Conservation (phyloP, 2,329 filamentous ascomycete genomes). For the Colletotrichum godetiae region DNA sequence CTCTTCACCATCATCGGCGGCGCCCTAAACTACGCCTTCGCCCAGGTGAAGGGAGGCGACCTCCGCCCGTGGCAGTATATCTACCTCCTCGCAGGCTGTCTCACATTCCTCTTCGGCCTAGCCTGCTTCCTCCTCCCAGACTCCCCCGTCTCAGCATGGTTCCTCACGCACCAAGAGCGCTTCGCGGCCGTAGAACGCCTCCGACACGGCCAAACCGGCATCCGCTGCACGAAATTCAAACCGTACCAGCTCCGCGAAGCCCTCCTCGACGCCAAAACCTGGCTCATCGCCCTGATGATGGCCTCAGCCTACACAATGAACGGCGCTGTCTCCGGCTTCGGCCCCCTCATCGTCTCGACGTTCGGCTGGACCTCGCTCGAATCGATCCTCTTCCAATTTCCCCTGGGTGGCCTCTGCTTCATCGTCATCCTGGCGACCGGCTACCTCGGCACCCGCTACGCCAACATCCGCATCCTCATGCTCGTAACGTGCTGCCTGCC, state of each 20-base stretch:
- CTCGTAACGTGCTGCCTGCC: conserved; percentile 76
- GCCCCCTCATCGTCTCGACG: conserved; percentile 77
- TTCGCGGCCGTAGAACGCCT: conserved; percentile 74
- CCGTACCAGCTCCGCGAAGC: conserved; percentile 67
- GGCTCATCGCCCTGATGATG: conserved; percentile 76
- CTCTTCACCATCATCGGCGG: conserved; percentile 73
- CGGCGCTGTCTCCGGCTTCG: conserved; percentile 77
- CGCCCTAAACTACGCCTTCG: conserved; percentile 75
- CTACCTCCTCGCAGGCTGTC: conserved; percentile 71
- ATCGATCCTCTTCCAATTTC: conserved; percentile 80
- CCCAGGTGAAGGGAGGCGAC: conserved; percentile 65
- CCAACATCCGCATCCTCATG: conserved; percentile 73
- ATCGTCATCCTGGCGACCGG: conserved; percentile 75
- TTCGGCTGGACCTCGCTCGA: conserved; percentile 74
- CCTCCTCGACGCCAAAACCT: conserved; percentile 69
- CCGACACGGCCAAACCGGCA: conserved; percentile 71
- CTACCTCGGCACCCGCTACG: conserved; percentile 68
- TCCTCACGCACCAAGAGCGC: conserved; percentile 71
- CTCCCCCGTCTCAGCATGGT: conserved; percentile 76
- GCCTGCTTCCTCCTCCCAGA: conserved; percentile 75
- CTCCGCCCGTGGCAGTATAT: conserved; percentile 77
- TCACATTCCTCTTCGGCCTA: conserved; percentile 74
- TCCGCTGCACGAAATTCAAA: conserved; percentile 72
- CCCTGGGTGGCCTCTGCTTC: conserved; percentile 76
- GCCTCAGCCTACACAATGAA: conserved; percentile 78